Base-by-base conservation (phyloP, 2,329 filamentous ascomycete species). In the Onygena corvina region DNA sequence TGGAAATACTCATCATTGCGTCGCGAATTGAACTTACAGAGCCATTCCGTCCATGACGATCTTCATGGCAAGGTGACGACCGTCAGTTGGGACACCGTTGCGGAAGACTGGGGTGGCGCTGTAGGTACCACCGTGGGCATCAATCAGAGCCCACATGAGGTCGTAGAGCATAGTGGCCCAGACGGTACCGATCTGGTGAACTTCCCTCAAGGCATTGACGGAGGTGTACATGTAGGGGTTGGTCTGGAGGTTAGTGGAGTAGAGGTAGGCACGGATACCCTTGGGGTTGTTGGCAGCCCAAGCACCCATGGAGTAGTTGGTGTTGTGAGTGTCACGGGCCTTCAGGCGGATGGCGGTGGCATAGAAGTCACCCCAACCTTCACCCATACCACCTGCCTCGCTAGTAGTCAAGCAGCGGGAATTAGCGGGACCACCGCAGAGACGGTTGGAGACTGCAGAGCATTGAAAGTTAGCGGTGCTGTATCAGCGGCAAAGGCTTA, bases 351-450 rank as follows among this genome's bases (percentile, higher is more conserved):
- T 46, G 21, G 38, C 36, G 31, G 51, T 53, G 40, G 51, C 51
- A 4, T 50, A 11, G 51, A 51, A 50, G 27, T 53, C 52, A 46
- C 49, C 49, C 52, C 52, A 53, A 20, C 52, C 52, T 30, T 53
- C 52, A 47, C 52, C 52, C 52, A 53, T 53, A 51, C 52, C 52
- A 44, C 52, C 52, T 31, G 52, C 46, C 31, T 53, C 52, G 18
- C 51, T 46, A 31, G 34, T 49, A 20, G 29, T 47, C 46, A 53
- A 47, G 49, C 52, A 53, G 6, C 16, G 11, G 21, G 48, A 46
- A 42, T 53, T 53, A 21, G 49, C 38, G 33, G 49, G 49, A 38
- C 52, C 52, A 49, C 52, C 52, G 16, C 38, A 47, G 14, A 53
- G 52, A 51, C 52, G 52, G 46, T 51, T 53, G 31, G 52, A 53